Percentiles rank a stretch among this genome's conserved stretches.
phyloP scores from a whole-genome alignment of 1,284 basidiomycete genomes.

The Cystobasidium sp. region DNA sequence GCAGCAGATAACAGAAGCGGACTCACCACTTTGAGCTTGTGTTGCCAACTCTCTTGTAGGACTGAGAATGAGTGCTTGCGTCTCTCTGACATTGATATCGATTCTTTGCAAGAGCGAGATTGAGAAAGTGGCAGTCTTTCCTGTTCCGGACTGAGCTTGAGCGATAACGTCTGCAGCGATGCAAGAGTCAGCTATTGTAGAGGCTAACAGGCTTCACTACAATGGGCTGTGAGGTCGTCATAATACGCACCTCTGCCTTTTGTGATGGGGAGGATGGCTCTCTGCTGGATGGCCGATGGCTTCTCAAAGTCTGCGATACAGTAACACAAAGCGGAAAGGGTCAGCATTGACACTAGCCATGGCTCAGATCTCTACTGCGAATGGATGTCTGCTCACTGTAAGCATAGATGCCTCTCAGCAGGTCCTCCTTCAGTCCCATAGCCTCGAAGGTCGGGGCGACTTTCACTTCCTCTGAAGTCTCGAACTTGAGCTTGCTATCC shows the following conservation, averaged over 20 bases:
- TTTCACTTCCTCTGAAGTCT: conserved; percentile 93
- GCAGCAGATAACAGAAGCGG: too few relatives aligned
- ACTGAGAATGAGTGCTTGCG: conserved; percentile 93
- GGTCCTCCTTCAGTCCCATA: conserved; percentile 79
- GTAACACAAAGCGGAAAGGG: conserved; percentile 10
- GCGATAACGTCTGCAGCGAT: conserved; percentile 79
- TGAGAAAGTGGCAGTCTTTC: conserved; percentile 93
- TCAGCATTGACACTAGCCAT: neutral
- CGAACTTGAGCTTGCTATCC: conserved; percentile 84
- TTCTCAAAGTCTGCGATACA: conserved; percentile 87
- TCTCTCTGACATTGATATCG: conserved; percentile 92
- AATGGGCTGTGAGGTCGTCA: neutral
- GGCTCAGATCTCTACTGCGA: neutral
- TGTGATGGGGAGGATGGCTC: conserved; percentile 93
- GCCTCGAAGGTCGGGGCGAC: conserved; percentile 58
- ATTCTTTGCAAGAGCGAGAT: conserved; percentile 72
- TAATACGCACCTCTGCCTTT: conserved; percentile 58
- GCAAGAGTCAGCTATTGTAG: conserved; percentile 22
- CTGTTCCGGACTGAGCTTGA: conserved; percentile 98
- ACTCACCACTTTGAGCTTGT: conserved; percentile 73
- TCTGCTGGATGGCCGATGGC: conserved; percentile 97
- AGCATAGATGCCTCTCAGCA: conserved; percentile 95
- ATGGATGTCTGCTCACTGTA: conserved; percentile 73
- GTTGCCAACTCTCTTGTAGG: conserved; percentile 94
- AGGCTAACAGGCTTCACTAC: conserved; percentile 53